phyloP scores from a whole-genome alignment of 371 early-diverging fungal species.

The Haplosporangium sp. region DNA sequence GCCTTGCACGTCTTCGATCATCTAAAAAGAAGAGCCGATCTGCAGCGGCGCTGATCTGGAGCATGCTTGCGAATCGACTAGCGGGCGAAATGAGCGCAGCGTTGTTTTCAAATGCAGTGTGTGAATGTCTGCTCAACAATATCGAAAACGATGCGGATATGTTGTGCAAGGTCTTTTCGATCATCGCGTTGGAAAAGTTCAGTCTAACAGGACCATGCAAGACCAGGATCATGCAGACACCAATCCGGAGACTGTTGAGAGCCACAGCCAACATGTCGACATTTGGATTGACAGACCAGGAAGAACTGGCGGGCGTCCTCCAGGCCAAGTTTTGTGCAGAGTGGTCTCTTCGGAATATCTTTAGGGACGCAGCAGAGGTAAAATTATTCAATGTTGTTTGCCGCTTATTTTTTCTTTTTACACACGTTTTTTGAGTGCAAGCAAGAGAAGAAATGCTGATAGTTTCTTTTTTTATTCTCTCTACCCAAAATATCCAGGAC shows the following conservation, averaged over 20 bases:
- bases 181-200: slow-evolving; percentile 58
- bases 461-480: neutral
- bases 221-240: slow-evolving; percentile 39
- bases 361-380: slow-evolving; percentile 37
- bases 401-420: neutral
- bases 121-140: slow-evolving; percentile 48
- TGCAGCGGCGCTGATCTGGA: slow-evolving; percentile 50
- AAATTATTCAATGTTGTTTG: neutral
- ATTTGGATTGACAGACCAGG: slow-evolving; percentile 28
- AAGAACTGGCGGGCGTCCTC: slow-evolving; percentile 38
- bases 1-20: slow-evolving; percentile 38
- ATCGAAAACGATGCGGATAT: slow-evolving; percentile 51
- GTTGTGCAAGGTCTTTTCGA: slow-evolving; percentile 52
- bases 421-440: neutral
- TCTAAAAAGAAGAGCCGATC: slow-evolving; percentile 44
- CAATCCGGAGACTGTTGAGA: slow-evolving; percentile 23
- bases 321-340: slow-evolving; percentile 54
- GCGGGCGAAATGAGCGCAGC: slow-evolving; percentile 49
- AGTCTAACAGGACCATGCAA: slow-evolving; percentile 54
- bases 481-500: slow-evolving; percentile 2
- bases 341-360: slow-evolving; percentile 50
- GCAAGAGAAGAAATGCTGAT: neutral
- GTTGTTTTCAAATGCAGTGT: slow-evolving; percentile 47
- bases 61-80: slow-evolving; percentile 47
- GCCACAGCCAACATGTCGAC: slow-evolving; percentile 34